Conservation (phyloP, 108 stramenopile genomes). For the Nitzschia putrida region DNA sequence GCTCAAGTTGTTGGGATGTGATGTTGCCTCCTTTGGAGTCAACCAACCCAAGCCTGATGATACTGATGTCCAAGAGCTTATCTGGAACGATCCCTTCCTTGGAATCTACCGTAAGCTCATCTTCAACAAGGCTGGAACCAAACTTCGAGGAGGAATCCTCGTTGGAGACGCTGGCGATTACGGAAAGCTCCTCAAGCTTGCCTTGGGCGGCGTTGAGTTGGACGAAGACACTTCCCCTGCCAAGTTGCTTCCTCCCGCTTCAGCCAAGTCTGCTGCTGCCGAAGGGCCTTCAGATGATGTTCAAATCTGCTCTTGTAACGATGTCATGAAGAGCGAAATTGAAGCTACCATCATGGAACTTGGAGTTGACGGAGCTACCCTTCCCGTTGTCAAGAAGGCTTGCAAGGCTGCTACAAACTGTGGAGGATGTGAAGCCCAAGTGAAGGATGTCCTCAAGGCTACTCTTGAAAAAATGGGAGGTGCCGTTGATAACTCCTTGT, state of each 20-base stretch:
- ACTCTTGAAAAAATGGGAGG: conserved; percentile 84
- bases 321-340: conserved; percentile 82
- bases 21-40: conserved; percentile 92
- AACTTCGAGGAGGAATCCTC: conserved; percentile 87
- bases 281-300: conserved; percentile 54
- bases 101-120: conserved; percentile 93
- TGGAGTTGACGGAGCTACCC: conserved; percentile 73
- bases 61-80: conserved; percentile 75
- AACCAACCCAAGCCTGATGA: conserved; percentile 85
- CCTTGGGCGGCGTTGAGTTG: conserved; percentile 65
- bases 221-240: conserved; percentile 65
- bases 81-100: conserved; percentile 87
- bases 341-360: conserved; percentile 65
- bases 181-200: conserved; percentile 75
- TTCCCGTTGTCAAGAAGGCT: conserved; percentile 78
- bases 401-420: conserved; percentile 91
- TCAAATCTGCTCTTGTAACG: conserved; percentile 93
- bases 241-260: conserved; percentile 68
- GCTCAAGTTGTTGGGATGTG: conserved; percentile 93
- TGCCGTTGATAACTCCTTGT: conserved; percentile 78
- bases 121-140: conserved; percentile 90
- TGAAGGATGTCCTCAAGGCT: conserved; percentile 72
- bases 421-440: conserved; percentile 91
- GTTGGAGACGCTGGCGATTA: conserved; percentile 93
- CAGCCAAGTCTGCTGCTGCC: conserved; percentile 59